Evolutionary conservation across 306 rosid genomes (phyloP).

Genomic region (Delonix regia): DNA sequence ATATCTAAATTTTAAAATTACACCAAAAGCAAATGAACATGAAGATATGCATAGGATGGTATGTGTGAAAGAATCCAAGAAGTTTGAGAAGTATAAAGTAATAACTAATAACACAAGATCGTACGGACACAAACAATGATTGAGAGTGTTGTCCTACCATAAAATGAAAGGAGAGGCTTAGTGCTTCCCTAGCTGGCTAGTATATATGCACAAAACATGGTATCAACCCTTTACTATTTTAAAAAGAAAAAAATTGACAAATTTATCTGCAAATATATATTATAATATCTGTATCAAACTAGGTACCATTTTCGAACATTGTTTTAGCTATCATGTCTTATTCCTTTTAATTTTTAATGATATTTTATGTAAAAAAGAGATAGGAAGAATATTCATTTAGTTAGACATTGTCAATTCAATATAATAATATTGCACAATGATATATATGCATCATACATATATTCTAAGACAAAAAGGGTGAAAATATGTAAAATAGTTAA

Average conservation of each 20-base stretch:
- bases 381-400: slow-evolving; percentile 35
- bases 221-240: neutral
- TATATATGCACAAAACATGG: slow-evolving; percentile 34
- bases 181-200: slow-evolving; percentile 48
- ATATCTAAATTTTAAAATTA: no score
- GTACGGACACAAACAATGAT: slow-evolving; percentile 37
- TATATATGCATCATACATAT: neutral
- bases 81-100: slow-evolving; percentile 24
- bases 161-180: slow-evolving; percentile 3
- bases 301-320: slow-evolving; percentile 1
- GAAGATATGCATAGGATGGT: neutral
- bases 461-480: slow-evolving; percentile 11
- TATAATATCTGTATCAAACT: slow-evolving; percentile 29
- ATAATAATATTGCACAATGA: neutral
- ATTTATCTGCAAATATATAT: neutral
- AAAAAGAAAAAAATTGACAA: neutral
- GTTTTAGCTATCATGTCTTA: slow-evolving; percentile 16
- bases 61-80: neutral
- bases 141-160: slow-evolving; percentile 38
- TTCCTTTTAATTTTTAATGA: neutral
- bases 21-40: no score
- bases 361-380: neutral
- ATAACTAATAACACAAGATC: neutral
- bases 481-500: neutral
- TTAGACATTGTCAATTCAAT: slow-evolving; percentile 25